Base-by-base conservation (phyloP, 2,329 filamentous ascomycete species). In the Fusarium devonianum region DNA sequence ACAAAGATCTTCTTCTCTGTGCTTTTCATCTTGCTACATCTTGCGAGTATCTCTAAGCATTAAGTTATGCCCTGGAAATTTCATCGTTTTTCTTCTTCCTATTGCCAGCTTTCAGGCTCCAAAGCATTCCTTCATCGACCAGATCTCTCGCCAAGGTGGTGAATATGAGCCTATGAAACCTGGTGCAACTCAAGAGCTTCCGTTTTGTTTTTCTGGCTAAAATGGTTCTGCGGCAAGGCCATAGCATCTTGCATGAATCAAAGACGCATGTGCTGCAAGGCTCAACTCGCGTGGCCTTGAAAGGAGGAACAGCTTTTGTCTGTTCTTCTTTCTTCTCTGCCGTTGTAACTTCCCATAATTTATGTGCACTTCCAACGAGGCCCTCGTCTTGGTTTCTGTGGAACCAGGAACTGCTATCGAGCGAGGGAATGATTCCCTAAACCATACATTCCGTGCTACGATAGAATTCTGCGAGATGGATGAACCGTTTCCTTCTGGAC, bases 161-260 rank as follows among this genome's bases (percentile, higher is more conserved):
- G 40, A 39, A 42, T 33, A 28, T 34, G 35, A 22, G 35, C 19
- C 14, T 22, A 40, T 46, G 59, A 57, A 35, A 41, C 56, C 33
- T 43, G 36, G 56, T 39, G 40, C 41, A 52, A 44, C 49, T 37
- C 38, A 28, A 50, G 37, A 41, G 41, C 26, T 23, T 48, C 38
- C 16, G 41, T 17, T 28, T 29, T 55, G 41, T 17, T 28, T 29
- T 55, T 56, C 56, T 59, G 55, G 55, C 46, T 44, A 38, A 23
- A n/a, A 63, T 51, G 47, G 45, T 42, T 41, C 33, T 19, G 39
- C 38, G 33, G 22, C 26, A 41, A 23, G 39, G 13, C 43, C n/a
- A 62, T 59, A 63, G 45, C 54, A 48, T 38, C 33, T 46, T 29
- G 35, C 32, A 46, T 37, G 32, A 39, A 34, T 43, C 14, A 13